Conservation (phyloP, 2,329 filamentous ascomycete species). For the Penicillium sp. region DNA sequence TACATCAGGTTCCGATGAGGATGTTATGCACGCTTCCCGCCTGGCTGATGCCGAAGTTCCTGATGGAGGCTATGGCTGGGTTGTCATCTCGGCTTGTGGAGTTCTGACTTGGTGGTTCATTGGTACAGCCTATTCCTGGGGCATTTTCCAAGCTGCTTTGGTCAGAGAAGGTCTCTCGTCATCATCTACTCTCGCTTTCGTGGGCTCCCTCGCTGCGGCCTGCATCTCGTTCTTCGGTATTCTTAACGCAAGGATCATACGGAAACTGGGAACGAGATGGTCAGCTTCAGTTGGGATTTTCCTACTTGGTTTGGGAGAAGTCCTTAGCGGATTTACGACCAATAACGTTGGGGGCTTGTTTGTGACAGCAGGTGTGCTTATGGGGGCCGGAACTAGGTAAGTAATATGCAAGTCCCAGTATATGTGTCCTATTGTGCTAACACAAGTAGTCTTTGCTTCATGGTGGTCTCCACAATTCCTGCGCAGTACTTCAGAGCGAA, state of each 20-base stretch:
- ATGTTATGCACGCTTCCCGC: conserved; percentile 31
- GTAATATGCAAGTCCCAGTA: not conserved
- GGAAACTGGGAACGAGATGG: conserved; percentile 50
- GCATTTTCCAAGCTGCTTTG: conserved; percentile 61
- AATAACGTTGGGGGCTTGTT: conserved; percentile 52
- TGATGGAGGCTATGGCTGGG: conserved; percentile 33
- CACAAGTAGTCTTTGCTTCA: conserved; percentile 40
- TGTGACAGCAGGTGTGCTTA: conserved; percentile 50
- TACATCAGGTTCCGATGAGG: too few species aligned
- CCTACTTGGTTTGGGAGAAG: conserved; percentile 54
- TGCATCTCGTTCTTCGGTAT: conserved; percentile 57
- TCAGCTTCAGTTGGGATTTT: conserved; percentile 54
- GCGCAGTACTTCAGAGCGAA: conserved; percentile 59
- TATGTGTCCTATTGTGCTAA: not conserved
- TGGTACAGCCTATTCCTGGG: conserved; percentile 62
- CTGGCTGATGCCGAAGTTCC: conserved; percentile 47
- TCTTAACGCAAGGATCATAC: conserved; percentile 54
- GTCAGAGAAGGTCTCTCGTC: conserved; percentile 51
- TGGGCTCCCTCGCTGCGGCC: conserved; percentile 57
- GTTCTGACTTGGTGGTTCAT: conserved; percentile 59
- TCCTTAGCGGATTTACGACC: conserved; percentile 52
- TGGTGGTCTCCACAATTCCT: conserved; percentile 50
- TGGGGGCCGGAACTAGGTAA: conserved; percentile 44
- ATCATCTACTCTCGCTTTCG: conserved; percentile 59
- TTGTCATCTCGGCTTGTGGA: conserved; percentile 54